A percentile compares a stretch with the other conserved stretches of the same genome.
phyloP scores from a whole-genome alignment of 2,329 filamentous ascomycete genomes.

The Xylaria sp. region DNA sequence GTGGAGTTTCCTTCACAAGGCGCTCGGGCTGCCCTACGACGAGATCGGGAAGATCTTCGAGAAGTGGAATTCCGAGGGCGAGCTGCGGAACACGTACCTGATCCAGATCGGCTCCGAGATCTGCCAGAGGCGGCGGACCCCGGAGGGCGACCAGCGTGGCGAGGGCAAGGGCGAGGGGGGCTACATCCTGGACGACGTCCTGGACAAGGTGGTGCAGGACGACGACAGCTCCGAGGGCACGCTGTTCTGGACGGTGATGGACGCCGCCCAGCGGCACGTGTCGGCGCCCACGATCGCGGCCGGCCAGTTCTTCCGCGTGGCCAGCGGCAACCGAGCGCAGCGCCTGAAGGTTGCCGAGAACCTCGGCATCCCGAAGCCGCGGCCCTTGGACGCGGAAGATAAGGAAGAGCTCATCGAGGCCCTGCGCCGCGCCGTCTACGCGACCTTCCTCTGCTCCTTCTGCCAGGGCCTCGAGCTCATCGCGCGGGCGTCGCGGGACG shows the following conservation, averaged over 20 bases:
- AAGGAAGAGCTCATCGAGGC: conserved; percentile 55
- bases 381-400: conserved; percentile 31
- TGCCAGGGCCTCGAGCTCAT: conserved; percentile 69
- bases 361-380: conserved; percentile 48
- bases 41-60: conserved; percentile 63
- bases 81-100: conserved; percentile 62
- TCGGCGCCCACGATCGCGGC: conserved; percentile 65
- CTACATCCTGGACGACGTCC: conserved; percentile 62
- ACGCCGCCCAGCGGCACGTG: conserved; percentile 64
- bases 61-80: conserved; percentile 61
- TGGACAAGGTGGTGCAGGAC: conserved; percentile 74
- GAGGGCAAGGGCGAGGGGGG: conserved; percentile 45
- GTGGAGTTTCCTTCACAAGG: conserved; percentile 64
- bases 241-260: conserved; percentile 65
- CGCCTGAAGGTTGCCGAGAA: conserved; percentile 46
- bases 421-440: conserved; percentile 63
- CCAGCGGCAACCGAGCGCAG: conserved; percentile 62
- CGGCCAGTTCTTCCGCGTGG: conserved; percentile 65
- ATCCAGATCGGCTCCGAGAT: conserved; percentile 66
- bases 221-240: conserved; percentile 68
- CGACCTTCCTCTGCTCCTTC: conserved; percentile 62
- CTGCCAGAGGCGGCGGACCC: conserved; percentile 17
- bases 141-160: conserved; percentile 42
- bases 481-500: conserved; percentile 56
- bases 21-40: conserved; percentile 60